A percentile compares a stretch with the other conserved stretches of the same genome.
These are phyloP conservation scores for Xylaria bambusicola DNA, from an alignment of 495 filamentous ascomycete genomes.

Conservation along the genomic window DNA sequence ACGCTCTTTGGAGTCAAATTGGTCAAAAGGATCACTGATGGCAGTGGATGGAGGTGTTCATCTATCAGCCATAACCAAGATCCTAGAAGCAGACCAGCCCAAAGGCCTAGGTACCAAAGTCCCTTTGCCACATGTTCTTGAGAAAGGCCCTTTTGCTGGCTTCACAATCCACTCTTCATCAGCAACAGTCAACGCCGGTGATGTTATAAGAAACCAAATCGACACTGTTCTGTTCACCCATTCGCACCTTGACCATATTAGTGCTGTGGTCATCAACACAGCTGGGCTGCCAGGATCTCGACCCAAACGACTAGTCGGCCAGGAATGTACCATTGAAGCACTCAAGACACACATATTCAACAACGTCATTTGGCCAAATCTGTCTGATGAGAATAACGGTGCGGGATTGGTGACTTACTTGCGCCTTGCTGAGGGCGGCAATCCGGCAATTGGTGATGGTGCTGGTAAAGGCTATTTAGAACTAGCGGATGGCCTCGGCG, in stretches of 20 bases:
- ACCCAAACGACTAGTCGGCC: constrained; percentile 79
- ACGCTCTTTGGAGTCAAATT: constrained; percentile 73
- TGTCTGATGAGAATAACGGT: constrained; percentile 94
- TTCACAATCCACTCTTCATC: constrained; percentile 62
- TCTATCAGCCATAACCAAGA: constrained; percentile 75
- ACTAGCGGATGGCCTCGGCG: constrained; percentile 75
- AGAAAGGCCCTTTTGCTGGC: constrained; percentile 69
- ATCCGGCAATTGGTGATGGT: constrained; percentile 74
- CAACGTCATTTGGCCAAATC: constrained; percentile 95
- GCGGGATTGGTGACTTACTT: constrained; percentile 90
- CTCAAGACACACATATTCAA: constrained; percentile 96
- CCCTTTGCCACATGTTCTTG: constrained; percentile 38
- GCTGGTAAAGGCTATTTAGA: constrained; percentile 79
- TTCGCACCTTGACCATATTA: constrained; percentile 90
- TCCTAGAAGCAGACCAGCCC: constrained; percentile 57
- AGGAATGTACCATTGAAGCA: constrained; percentile 82
- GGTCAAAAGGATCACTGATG: constrained; percentile 76
- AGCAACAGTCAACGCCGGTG: constrained; percentile 72
- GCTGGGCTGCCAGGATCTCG: constrained; percentile 72
- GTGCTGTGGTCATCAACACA: constrained; percentile 89
- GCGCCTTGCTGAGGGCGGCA: constrained; percentile 84
- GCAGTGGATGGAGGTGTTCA: constrained; percentile 94
- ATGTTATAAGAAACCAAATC: constrained; percentile 75
- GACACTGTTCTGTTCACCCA: constrained; percentile 91
- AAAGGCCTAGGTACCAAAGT: constrained; percentile 44